Base-by-base conservation (phyloP, 306 rosid genomes). In the Vigna mungo region DNA sequence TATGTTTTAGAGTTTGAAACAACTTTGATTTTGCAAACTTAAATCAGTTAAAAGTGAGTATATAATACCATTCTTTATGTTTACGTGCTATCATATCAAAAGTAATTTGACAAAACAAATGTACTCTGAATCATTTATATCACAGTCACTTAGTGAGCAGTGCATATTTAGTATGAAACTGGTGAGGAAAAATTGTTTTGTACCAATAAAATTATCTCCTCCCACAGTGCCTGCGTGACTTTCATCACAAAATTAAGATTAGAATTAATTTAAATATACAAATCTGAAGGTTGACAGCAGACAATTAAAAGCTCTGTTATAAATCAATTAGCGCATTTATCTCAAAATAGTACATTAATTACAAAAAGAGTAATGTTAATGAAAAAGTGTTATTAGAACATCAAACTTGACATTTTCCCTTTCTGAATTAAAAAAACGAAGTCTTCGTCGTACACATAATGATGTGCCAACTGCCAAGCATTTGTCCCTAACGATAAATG, bases 401-500 rank as follows among this genome's bases (percentile, higher is more conserved):
- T 21, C 20, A 67, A 7, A 2, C 14, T 2, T 0, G 1, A 30
- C 4, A n/a, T 41, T 4, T 27, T 10, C 34, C 23, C 10, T 10
- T 10, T 49, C 32, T 9, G 8, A 49, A n/a, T 51, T 32, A 36
- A 71, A 52, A 71, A n/a, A 53, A 7, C 41, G 49, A 49, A 30
- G 27, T 34, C 8, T 52, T 14, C 53, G 65, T 51, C 20, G 14
- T 51, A 21, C 4, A 72, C 3, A 71, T 64, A 9, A 71, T 32
- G 75, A 17, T 71, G 48, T 55, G 77, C 65, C 67, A 60, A 60
- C 47, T 34, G 68, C 46, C 25, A 56, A 54, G 53, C 72, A 66
- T 66, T 41, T 43, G 36, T 18, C 52, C 65, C 65, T 36, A 36
- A 37, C 48, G 18, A 71, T 9, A 59, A 56, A 20, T 56, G 54